Evolutionary conservation across 2,329 filamentous ascomycete species (phyloP).

Genomic region (Colletotrichum sp.): DNA sequence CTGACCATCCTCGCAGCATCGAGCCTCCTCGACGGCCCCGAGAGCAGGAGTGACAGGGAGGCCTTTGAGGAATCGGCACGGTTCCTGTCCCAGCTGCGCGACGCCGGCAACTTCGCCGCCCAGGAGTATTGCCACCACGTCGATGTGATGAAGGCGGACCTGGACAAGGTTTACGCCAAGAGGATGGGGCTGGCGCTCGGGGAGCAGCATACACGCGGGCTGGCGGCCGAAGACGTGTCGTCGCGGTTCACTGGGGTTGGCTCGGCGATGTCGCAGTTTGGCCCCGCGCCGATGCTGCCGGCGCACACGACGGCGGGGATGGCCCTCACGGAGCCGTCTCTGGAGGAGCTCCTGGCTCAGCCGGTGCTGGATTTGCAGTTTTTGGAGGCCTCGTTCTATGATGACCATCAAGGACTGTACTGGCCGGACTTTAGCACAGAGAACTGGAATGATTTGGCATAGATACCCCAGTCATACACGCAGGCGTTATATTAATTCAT

Average conservation of each 20-base stretch:
- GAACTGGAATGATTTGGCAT: constrained; percentile 14
- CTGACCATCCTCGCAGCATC: constrained; percentile 49
- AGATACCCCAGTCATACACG: background rate
- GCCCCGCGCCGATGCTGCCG: background rate
- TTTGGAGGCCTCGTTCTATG: constrained; percentile 28
- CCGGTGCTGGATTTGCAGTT: constrained; percentile 37
- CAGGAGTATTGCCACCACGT: constrained; percentile 46
- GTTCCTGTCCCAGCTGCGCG: constrained; percentile 41
- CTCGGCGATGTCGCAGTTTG: background rate
- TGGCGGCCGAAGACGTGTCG: background rate
- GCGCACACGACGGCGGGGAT: constrained; percentile 33
- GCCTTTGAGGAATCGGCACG: constrained; percentile 41
- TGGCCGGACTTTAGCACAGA: constrained; percentile 23
- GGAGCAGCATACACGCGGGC: background rate
- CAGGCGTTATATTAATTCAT: background rate
- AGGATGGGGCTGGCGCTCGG: background rate
- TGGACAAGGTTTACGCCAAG: background rate
- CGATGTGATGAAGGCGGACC: constrained; percentile 33
- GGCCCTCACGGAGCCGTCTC: constrained; percentile 38
- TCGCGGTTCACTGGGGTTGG: background rate
- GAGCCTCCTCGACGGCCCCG: constrained; percentile 35
- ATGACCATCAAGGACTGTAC: constrained; percentile 23
- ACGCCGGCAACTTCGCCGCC: constrained; percentile 44
- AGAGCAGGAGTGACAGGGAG: constrained; percentile 38
- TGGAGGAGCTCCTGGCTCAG: constrained; percentile 39